A percentile compares a stretch with the other conserved stretches of the same genome.
Conservation (phyloP, 495 filamentous ascomycete species). For the Tuber aestivum region DNA sequence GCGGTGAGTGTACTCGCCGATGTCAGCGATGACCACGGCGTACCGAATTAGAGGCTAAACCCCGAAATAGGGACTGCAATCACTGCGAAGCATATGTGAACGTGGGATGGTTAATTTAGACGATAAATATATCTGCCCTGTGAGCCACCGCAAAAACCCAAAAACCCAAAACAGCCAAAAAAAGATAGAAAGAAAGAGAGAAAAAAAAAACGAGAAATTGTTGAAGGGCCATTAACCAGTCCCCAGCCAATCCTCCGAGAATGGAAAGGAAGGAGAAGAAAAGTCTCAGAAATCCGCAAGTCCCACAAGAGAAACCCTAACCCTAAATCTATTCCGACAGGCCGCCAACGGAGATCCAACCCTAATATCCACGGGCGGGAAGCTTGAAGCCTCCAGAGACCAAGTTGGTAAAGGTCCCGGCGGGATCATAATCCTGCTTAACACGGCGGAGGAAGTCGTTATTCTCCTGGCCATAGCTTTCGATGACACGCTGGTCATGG, state of each 20-base stretch:
- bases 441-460: conserved; percentile 42
- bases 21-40: no score
- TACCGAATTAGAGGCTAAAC: no score
- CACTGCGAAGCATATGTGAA: no score
- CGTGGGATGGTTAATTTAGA: no score
- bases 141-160: no score
- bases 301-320: neutral
- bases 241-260: neutral
- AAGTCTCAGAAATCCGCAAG: no score
- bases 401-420: conserved; percentile 30
- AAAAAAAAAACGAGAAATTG: neutral
- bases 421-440: conserved; percentile 44
- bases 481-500: conserved; percentile 44
- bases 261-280: neutral
- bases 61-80: no score
- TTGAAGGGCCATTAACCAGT: neutral
- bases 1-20: no score
- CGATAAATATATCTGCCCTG: no score
- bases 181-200: no score
- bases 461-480: conserved; percentile 43
- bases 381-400: conserved; percentile 40
- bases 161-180: no score
- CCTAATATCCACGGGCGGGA: neutral
- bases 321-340: neutral
- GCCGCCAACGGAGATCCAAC: neutral